Conservation (phyloP, 2,329 filamentous ascomycete species). For the Nothomitra cinnamomea region DNA sequence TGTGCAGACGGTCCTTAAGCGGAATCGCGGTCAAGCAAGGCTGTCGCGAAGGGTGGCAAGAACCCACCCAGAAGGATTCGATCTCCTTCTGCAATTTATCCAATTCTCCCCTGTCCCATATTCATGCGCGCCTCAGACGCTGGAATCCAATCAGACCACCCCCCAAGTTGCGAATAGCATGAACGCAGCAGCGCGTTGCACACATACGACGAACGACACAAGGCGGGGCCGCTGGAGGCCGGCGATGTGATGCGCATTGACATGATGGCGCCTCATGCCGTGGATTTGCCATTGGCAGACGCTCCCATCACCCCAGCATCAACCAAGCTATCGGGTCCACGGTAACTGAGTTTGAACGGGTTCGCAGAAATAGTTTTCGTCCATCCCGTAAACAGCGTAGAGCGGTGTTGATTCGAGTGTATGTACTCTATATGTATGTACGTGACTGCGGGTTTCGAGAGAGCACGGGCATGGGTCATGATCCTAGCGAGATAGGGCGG, state of each 20-base stretch:
- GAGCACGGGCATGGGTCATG: background rate
- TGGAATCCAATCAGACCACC: background rate
- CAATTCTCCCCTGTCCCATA: background rate
- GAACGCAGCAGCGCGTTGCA: background rate
- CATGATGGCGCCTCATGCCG: slow-evolving; percentile 1
- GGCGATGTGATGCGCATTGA: background rate
- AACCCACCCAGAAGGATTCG: background rate
- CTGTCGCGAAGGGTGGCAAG: background rate
- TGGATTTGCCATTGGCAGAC: background rate
- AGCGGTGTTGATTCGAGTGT: background rate
- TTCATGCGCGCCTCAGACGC: background rate
- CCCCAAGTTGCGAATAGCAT: background rate
- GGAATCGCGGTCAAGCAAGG: background rate
- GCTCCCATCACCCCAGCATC: background rate
- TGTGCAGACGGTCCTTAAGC: background rate
- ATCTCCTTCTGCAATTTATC: background rate
- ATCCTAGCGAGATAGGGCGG: background rate
- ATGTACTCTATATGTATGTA: too few species aligned
- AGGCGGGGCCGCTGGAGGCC: background rate
- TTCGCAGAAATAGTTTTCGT: background rate
- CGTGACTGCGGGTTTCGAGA: too few species aligned
- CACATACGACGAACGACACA: background rate
- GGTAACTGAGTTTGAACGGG: slow-evolving; percentile 3
- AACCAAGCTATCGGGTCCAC: background rate
- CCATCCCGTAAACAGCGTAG: background rate